Base-by-base conservation (phyloP, 2,329 filamentous ascomycete genomes). In the Gnomoniopsis smithogilvyi region DNA sequence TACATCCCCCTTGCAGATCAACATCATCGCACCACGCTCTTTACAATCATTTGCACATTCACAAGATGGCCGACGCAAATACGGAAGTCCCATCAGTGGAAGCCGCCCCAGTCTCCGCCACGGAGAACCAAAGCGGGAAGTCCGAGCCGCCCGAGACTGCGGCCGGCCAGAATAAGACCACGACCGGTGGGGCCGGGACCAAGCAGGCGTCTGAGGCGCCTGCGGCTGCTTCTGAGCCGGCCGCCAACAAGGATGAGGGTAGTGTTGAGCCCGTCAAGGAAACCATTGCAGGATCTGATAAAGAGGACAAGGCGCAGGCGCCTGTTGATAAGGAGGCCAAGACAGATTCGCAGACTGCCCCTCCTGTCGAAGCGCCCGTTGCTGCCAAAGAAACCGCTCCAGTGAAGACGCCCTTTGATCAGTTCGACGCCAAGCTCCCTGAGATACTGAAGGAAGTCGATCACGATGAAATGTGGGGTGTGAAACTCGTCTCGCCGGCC, bases 401-500 rank as follows among this genome's bases (percentile, higher is more conserved):
- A 4, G 22, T 34, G 34, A 56, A 57, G 62, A 73, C 72, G 15
- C 67, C 78, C 14, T 76, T 91, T 36, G 72, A 73, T 54, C 76
- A 82, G 62, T 79, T 92, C 63, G 82, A 85, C 62, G 76, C 78
- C 11, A 78, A 78, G 33, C 78, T 93, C 36, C 75, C 82, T 6
- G 72, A 78, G 7, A 82, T 92, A 61, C 73, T 86, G 61, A 74
- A 77, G 51, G 77, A 80, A 60, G 76, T 83, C 54, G 80, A 76
- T 17, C 82, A 96, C 74, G 76, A 76, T 54, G 92, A 97, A 79
- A 90, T 97, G 81, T 98, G 93, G 86, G 93, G 93, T 51, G 86
- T 97, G 56, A 78, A 82, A 34, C 84, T 97, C 48, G 73, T 74
- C 15, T 73, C 78, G 59, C 74, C 76, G 21, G 72, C 75, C 45